These are phyloP conservation scores for Zasmidium cellare DNA, from an alignment of 2,329 filamentous ascomycete genomes.

Conservation along the genomic window DNA sequence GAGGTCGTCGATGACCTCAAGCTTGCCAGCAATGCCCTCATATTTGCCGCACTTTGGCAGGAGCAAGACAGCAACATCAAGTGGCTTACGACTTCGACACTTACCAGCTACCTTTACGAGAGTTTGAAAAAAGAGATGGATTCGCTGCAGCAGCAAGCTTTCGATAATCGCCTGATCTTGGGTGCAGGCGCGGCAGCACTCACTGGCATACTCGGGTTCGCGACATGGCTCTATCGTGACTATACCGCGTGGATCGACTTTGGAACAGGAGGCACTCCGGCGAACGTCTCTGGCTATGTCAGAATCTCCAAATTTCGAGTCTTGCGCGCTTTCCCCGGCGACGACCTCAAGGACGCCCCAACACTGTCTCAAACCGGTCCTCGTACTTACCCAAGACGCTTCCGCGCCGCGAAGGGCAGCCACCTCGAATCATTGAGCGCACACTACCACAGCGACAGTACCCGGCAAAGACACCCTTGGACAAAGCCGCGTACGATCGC, in stretches of 20 bases:
- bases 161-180: too few relatives aligned
- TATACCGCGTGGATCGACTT: slow-evolving; percentile 17
- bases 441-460: slow-evolving; percentile 19
- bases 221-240: slow-evolving; percentile 13
- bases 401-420: slow-evolving; percentile 6
- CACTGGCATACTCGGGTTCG: not conserved
- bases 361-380: slow-evolving; percentile 5
- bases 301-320: slow-evolving; percentile 19
- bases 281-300: slow-evolving; percentile 15
- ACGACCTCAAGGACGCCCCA: slow-evolving; percentile 14
- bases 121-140: too few relatives aligned
- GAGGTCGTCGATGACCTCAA: too few relatives aligned
- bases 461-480: slow-evolving; percentile 6
- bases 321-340: slow-evolving; percentile 9
- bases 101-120: too few relatives aligned
- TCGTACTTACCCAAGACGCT: slow-evolving; percentile 9
- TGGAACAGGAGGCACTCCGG: slow-evolving; percentile 19
- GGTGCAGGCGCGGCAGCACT: not conserved
- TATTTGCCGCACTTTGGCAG: too few relatives aligned
- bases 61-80: too few relatives aligned
- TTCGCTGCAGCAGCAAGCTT: too few relatives aligned
- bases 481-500: not conserved
- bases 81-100: too few relatives aligned
- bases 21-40: too few relatives aligned
- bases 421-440: slow-evolving; percentile 10